phyloP scores from a whole-genome alignment of 257 asterid species.

The Solanum bulbocastanum region DNA sequence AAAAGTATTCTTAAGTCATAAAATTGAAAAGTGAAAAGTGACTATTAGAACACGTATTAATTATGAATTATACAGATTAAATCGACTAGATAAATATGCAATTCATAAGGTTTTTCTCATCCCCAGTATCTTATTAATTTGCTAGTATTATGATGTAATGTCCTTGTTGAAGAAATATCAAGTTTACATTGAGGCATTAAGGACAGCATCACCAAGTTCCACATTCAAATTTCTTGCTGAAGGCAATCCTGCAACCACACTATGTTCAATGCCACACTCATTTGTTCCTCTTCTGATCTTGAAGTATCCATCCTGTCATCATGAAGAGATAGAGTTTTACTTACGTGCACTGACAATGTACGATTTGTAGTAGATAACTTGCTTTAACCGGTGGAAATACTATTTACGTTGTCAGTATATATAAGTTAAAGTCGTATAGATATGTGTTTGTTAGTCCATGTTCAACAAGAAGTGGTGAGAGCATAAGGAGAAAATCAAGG shows the following conservation, averaged over 20 bases:
- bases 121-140: neutral
- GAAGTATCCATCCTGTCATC: slow-evolving; percentile 83
- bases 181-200: slow-evolving; percentile 34
- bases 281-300: slow-evolving; percentile 80
- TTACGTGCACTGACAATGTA: neutral
- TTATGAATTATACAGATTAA: neutral
- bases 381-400: neutral
- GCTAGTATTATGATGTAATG: neutral
- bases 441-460: neutral
- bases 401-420: neutral
- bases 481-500: neutral
- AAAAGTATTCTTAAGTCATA: neutral
- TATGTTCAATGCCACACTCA: slow-evolving; percentile 91
- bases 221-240: slow-evolving; percentile 45
- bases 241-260: slow-evolving; percentile 69
- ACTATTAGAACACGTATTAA: neutral
- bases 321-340: neutral
- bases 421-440: neutral
- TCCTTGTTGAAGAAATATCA: neutral
- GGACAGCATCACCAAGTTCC: slow-evolving; percentile 12
- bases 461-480: neutral
- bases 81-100: neutral
- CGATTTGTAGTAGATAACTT: neutral
- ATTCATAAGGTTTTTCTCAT: neutral
- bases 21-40: neutral